Conservation (phyloP, 208 protist genomes). For the Crithidia thermophila region DNA sequence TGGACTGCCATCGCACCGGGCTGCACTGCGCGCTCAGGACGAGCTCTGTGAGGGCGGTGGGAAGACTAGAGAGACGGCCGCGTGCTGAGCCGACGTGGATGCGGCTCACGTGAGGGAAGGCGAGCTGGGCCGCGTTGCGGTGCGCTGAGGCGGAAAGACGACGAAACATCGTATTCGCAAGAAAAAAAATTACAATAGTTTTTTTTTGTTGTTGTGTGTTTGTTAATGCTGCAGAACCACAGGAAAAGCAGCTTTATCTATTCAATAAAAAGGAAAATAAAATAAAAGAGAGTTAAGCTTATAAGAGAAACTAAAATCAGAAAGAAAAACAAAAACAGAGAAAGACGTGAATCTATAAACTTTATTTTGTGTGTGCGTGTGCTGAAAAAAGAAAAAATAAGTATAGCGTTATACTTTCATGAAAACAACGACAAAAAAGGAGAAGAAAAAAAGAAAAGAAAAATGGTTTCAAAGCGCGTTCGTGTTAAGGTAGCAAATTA, state of each 20-base stretch:
- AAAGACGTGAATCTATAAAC: background rate
- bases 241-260: background rate
- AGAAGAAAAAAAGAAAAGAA: too few relatives aligned
- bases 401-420: too few relatives aligned
- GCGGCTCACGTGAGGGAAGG: too few relatives aligned
- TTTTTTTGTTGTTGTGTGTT: slow-evolving; percentile 1
- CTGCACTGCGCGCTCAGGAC: background rate
- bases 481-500: too few relatives aligned
- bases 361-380: background rate
- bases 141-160: slow-evolving; percentile 10
- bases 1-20: slow-evolving; percentile 21
- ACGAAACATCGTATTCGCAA: slow-evolving; percentile 10
- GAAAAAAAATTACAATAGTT: background rate
- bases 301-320: slow-evolving; percentile 2
- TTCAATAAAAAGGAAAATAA: slow-evolving; percentile 9
- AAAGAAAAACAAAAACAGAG: background rate
- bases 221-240: background rate
- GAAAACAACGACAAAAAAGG: background rate
- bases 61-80: background rate
- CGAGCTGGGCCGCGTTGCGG: slow-evolving; percentile 10
- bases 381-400: too few relatives aligned
- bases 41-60: background rate
- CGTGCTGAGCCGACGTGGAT: background rate
- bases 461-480: too few relatives aligned
- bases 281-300: slow-evolving; percentile 22